phyloP scores from a whole-genome alignment of 805 yeast species.

The Myxozyma vanderwaltii region DNA sequence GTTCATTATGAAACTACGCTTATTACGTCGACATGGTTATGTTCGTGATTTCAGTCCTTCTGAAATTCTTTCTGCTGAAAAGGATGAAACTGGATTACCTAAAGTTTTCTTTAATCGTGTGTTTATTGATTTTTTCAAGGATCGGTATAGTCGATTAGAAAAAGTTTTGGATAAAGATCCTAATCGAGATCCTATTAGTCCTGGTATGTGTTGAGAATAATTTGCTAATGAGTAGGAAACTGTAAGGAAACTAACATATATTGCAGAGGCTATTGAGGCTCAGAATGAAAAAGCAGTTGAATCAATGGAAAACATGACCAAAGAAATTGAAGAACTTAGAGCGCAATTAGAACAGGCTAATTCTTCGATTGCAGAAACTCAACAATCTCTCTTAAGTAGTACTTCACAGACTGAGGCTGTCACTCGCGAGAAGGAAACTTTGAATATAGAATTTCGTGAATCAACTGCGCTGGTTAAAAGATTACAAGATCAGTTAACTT shows the following conservation, averaged over 20 bases:
- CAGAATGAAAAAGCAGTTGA: conserved; percentile 29
- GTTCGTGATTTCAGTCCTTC: conserved; percentile 62
- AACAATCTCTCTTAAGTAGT: conserved; percentile 5
- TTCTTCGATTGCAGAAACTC: conserved; percentile 1
- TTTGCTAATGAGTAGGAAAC: no score
- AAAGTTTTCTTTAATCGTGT: conserved; percentile 68
- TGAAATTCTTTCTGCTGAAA: conserved; percentile 52
- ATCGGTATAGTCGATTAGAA: conserved; percentile 66
- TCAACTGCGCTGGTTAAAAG: conserved; percentile 2
- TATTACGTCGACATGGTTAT: conserved; percentile 61
- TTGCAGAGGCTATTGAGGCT: conserved; percentile 26
- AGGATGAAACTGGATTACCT: conserved; percentile 86
- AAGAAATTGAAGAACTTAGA: conserved; percentile 16
- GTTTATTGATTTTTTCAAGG: conserved; percentile 68
- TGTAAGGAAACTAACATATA: background rate
- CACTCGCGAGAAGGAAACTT: conserved; percentile 4
- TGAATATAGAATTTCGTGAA: conserved; percentile 10
- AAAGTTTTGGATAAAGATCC: conserved; percentile 78
- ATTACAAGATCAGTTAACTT: conserved; percentile 12
- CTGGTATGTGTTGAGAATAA: conserved; percentile 22
- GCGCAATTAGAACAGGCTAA: conserved; percentile 5
- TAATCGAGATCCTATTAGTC: conserved; percentile 58
- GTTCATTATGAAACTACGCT: conserved; percentile 69
- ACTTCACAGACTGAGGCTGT: conserved; percentile 6
- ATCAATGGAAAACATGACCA: conserved; percentile 20